Base-by-base conservation (phyloP, 2,329 filamentous ascomycete genomes). In the Claviceps citrina region DNA sequence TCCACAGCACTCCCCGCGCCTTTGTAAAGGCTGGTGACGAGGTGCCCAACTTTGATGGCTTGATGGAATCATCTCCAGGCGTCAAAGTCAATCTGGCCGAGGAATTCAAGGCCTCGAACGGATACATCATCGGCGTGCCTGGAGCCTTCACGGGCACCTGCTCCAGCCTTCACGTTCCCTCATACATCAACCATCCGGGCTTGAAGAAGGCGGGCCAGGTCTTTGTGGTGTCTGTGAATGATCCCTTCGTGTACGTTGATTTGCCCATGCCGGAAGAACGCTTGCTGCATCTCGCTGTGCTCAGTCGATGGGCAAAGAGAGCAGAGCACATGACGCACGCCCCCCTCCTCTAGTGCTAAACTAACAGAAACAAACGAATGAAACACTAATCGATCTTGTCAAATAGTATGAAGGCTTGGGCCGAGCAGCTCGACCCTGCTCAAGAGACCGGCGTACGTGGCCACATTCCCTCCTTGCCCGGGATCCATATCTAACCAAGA, bases 151-250 rank as follows among this genome's bases (percentile, higher is more conserved):
- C 68, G 1, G 63, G 64, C 20, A 67, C 65, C 22, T 74, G 70
- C 64, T 76, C 71, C 34, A 62, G 65, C 54, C 65, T 59, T 46
- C 89, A 96, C 57, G 70, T 96, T 34, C 89, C 89, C 1, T 82
- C 83, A 41, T 96, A 86, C 64, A 81, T 95, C 60, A 78, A 76
- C 55, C 81, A 84, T 56, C 71, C 79, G 41, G 76, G 79, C 58
- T 70, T 93, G 51, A 83, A 83, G 64, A 69, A 79, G 44, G 84
- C 83, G 24, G 87, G 86, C 36, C 70, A 81, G 53, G 83, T 94
- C 34, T 93, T 93, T 54, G 84, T 96, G 31, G 77, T 96, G 42
- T 78, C 83, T 13, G 87, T 95, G 56, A 96, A 96, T 58, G 89
- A 96, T 58, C 76, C 86, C 16, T 95, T 95, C 58, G 87, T 94